Conservation (phyloP, 176 grass and related monocot species). For the Ensete ventricosum region DNA sequence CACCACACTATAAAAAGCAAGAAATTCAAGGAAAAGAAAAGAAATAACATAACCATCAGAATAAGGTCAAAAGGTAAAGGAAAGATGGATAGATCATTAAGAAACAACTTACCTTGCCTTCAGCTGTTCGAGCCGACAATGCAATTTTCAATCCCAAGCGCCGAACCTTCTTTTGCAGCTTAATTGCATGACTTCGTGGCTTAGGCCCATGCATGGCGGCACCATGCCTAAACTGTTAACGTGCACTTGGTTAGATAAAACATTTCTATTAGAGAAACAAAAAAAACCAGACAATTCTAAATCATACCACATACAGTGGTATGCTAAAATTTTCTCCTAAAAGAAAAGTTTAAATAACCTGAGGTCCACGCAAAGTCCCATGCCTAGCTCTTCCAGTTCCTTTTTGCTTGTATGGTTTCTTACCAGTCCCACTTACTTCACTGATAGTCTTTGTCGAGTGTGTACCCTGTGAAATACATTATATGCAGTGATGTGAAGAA, state of each 20-base stretch:
- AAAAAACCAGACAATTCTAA: background rate
- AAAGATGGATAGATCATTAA: background rate
- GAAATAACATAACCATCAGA: background rate
- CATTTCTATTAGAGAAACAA: background rate
- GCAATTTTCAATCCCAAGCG: constrained; percentile 88
- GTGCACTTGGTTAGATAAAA: constrained; percentile 14
- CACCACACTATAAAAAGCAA: too few relatives aligned
- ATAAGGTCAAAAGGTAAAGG: background rate
- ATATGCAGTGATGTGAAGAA: constrained; percentile 5
- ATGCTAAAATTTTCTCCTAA: too few relatives aligned
- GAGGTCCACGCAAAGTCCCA: constrained; percentile 64
- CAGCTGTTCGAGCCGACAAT: constrained; percentile 69
- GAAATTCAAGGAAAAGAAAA: background rate
- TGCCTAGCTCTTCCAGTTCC: constrained; percentile 72
- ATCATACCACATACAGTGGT: background rate
- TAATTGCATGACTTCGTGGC: constrained; percentile 82
- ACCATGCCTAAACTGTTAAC: constrained; percentile 68
- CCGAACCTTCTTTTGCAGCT: constrained; percentile 82
- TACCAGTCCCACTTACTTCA: constrained; percentile 82
- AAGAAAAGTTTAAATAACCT: constrained; percentile 35
- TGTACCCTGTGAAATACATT: constrained; percentile 43
- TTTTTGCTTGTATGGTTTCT: constrained; percentile 80
- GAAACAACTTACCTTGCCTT: constrained; percentile 57
- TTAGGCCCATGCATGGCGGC: constrained; percentile 86
- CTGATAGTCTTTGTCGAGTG: constrained; percentile 86